A percentile compares a stretch with the other conserved stretches of the same genome.
These are phyloP conservation scores for Prunella vulgaris DNA, from an alignment of 257 asterid species.

Conservation along the genomic window DNA sequence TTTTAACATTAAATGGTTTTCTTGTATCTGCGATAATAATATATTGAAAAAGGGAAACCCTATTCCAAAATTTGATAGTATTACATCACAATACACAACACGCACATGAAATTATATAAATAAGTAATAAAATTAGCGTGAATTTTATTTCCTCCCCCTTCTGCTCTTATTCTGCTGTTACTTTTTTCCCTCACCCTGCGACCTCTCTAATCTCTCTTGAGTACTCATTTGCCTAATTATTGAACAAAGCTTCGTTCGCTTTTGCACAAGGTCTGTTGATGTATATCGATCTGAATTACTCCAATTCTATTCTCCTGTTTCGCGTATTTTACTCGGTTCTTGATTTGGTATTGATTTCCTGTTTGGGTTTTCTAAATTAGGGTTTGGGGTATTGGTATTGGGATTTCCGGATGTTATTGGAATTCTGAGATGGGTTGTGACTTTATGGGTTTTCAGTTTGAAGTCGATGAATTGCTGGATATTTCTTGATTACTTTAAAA, in stretches of 20 bases:
- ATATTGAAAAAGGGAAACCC: slow-evolving; percentile 20
- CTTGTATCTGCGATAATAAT: background rate
- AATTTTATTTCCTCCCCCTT: slow-evolving; percentile 26
- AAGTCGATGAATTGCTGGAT: slow-evolving; percentile 16
- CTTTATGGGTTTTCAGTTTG: slow-evolving; percentile 21
- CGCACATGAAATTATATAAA: slow-evolving; percentile 8
- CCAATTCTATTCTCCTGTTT: background rate
- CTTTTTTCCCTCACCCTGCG: slow-evolving; percentile 19
- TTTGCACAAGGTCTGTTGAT: slow-evolving; percentile 30
- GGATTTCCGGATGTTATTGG: slow-evolving; percentile 10
- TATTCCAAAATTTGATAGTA: slow-evolving; percentile 4
- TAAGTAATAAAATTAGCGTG: no score
- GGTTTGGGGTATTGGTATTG: slow-evolving; percentile 27
- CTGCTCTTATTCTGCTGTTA: slow-evolving; percentile 33
- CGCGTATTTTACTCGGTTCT: slow-evolving; percentile 13
- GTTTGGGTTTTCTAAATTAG: slow-evolving; percentile 28
- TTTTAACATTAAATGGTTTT: no score
- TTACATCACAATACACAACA: background rate
- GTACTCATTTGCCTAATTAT: slow-evolving; percentile 28
- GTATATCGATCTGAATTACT: slow-evolving; percentile 31
- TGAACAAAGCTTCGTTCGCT: slow-evolving; percentile 15
- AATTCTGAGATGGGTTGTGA: slow-evolving; percentile 15
- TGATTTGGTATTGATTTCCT: slow-evolving; percentile 8
- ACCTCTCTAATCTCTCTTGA: slow-evolving; percentile 35
- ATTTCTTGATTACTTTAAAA: slow-evolving; percentile 1